These are phyloP conservation scores for Microdochium nivale DNA, from an alignment of 2,329 filamentous ascomycete species.

Conservation along the genomic window DNA sequence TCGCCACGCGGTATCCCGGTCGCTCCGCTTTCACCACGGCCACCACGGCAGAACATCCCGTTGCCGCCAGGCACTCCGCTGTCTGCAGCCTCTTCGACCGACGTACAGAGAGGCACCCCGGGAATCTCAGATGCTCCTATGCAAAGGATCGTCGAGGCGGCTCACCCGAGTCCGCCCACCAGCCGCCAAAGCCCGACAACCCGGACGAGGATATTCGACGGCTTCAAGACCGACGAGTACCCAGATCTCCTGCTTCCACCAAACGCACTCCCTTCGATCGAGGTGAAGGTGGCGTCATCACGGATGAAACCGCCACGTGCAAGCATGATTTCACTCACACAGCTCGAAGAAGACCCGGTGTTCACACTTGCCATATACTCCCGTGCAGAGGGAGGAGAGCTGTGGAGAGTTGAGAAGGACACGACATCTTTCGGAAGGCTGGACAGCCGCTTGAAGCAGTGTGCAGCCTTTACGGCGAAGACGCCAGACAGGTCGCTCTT, in stretches of 20 bases:
- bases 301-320: conserved; percentile 87
- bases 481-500: conserved; percentile 83
- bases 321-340: conserved; percentile 71
- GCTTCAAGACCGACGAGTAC: conserved; percentile 77
- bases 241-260: conserved; percentile 79
- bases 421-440: conserved; percentile 71
- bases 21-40: conserved; percentile 60
- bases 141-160: conserved; percentile 3
- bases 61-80: conserved; percentile 62
- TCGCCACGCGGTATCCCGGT: conserved; percentile 50
- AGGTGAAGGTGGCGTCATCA: conserved; percentile 83
- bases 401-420: conserved; percentile 95
- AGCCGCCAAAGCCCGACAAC: conserved; percentile 30
- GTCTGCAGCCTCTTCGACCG: conserved; percentile 27
- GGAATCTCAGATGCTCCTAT: neutral
- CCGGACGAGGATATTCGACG: conserved; percentile 57
- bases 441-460: conserved; percentile 71
- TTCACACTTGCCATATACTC: conserved; percentile 85
- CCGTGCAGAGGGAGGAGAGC: conserved; percentile 64
- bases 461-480: conserved; percentile 61
- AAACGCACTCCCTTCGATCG: conserved; percentile 78
- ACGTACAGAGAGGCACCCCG: neutral
- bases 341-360: conserved; percentile 83
- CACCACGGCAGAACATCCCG: conserved; percentile 65
- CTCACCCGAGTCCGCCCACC: conserved; percentile 18